These are phyloP conservation scores for Geoglossum cookeanum DNA, from an alignment of 2,329 filamentous ascomycete species.

Conservation along the genomic window DNA sequence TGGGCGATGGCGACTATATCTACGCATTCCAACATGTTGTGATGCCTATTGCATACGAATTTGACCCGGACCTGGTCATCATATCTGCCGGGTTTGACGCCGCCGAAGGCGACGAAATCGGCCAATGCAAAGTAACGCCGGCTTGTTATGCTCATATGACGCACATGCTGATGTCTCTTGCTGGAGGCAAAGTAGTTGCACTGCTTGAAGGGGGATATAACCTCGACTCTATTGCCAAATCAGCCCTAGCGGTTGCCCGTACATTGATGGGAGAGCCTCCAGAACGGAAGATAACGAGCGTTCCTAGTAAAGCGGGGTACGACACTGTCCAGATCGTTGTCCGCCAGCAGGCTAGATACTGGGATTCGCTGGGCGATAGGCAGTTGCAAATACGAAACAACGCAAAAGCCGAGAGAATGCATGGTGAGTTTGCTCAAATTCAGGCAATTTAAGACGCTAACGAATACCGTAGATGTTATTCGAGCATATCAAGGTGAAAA, in stretches of 20 bases:
- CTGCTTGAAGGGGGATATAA: slow-evolving; percentile 96
- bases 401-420: not conserved
- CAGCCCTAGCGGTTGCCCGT: slow-evolving; percentile 73
- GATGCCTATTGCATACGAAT: slow-evolving; percentile 90
- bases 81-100: slow-evolving; percentile 94
- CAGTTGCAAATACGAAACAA: slow-evolving; percentile 23
- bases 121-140: slow-evolving; percentile 81
- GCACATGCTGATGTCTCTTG: slow-evolving; percentile 94
- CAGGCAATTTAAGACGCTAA: not conserved
- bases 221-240: slow-evolving; percentile 76
- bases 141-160: slow-evolving; percentile 96
- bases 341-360: slow-evolving; percentile 45
- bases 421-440: slow-evolving; percentile 17
- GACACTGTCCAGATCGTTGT: slow-evolving; percentile 37
- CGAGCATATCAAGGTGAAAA: slow-evolving; percentile 55
- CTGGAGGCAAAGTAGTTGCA: slow-evolving; percentile 73
- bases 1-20: slow-evolving; percentile 95
- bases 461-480: slow-evolving; percentile 42
- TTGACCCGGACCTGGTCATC: slow-evolving; percentile 84
- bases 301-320: slow-evolving; percentile 30
- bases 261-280: slow-evolving; percentile 94
- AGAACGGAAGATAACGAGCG: slow-evolving; percentile 29
- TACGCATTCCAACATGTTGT: slow-evolving; percentile 90
- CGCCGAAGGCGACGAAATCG: slow-evolving; percentile 79
- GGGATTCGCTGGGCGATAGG: slow-evolving; percentile 61